Conservation (phyloP, 176 grass and related monocot species). For the Avena insularis region DNA sequence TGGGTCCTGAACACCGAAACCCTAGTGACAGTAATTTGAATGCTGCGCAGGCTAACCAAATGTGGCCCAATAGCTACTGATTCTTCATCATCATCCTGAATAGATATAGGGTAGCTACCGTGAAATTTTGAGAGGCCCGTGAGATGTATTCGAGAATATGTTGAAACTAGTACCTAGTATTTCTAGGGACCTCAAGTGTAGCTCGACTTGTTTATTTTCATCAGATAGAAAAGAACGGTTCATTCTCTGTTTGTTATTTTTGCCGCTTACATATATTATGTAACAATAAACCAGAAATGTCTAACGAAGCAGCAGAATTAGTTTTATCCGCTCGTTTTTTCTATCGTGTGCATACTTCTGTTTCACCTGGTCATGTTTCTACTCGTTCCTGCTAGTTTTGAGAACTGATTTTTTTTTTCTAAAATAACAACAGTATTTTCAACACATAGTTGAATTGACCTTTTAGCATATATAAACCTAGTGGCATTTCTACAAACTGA, state of each 20-base stretch:
- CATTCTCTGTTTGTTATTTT: conserved; percentile 29
- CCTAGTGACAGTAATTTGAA: conserved; percentile 60
- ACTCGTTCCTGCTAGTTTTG: no score
- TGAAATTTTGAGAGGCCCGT: conserved; percentile 52
- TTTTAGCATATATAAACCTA: no score
- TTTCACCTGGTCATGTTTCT: no score
- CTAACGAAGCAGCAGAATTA: conserved; percentile 55
- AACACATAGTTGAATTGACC: no score
- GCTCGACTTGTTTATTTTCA: conserved; percentile 54
- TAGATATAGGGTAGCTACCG: conserved; percentile 39
- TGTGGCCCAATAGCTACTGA: conserved; percentile 77
- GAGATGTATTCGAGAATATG: conserved; percentile 36
- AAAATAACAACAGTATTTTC: no score
- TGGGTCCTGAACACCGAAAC: conserved; percentile 61
- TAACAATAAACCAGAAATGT: conserved; percentile 59
- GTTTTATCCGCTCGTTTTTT: background rate
- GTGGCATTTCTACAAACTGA: no score
- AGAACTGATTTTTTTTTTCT: no score
- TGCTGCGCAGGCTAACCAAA: conserved; percentile 59
- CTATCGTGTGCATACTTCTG: no score
- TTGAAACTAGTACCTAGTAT: conserved; percentile 24
- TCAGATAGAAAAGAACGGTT: conserved; percentile 52
- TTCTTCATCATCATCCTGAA: conserved; percentile 10
- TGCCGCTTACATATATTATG: conserved; percentile 33
- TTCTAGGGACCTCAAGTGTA: conserved; percentile 55